phyloP scores from a whole-genome alignment of 2,329 filamentous ascomycete genomes.

The Claviceps digitariae region DNA sequence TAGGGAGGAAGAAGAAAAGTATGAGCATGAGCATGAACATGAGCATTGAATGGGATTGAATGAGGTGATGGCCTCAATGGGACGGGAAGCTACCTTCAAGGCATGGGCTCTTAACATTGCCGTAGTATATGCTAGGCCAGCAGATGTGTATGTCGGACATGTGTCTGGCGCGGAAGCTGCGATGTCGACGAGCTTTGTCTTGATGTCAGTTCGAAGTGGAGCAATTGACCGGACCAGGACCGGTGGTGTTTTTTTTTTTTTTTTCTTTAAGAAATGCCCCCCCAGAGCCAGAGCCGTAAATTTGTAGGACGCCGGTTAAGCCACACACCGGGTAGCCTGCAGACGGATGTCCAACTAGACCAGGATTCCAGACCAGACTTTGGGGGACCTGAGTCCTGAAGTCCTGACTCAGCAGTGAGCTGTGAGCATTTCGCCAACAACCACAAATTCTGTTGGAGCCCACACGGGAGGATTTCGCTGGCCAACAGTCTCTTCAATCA shows the following conservation, averaged over 20 bases:
- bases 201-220: background rate
- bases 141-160: background rate
- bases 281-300: no score
- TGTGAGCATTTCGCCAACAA: background rate
- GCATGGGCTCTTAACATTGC: constrained; percentile 30
- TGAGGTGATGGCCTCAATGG: background rate
- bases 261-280: background rate
- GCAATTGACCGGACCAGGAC: background rate
- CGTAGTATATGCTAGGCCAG: constrained; percentile 7
- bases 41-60: constrained; percentile 4
- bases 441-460: background rate
- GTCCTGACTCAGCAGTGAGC: no score
- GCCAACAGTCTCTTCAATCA: constrained; percentile 2
- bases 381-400: no score
- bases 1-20: constrained; percentile 7
- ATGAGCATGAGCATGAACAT: constrained; percentile 1
- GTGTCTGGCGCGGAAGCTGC: background rate
- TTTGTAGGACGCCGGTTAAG: no score
- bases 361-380: no score
- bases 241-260: background rate
- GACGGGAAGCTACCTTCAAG: constrained; percentile 21
- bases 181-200: background rate
- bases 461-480: no score
- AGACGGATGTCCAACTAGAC: no score
- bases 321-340: no score